Evolutionary conservation across 768 basidiomycete species (phyloP).

Genomic region (Tephrocybe sp.): DNA sequence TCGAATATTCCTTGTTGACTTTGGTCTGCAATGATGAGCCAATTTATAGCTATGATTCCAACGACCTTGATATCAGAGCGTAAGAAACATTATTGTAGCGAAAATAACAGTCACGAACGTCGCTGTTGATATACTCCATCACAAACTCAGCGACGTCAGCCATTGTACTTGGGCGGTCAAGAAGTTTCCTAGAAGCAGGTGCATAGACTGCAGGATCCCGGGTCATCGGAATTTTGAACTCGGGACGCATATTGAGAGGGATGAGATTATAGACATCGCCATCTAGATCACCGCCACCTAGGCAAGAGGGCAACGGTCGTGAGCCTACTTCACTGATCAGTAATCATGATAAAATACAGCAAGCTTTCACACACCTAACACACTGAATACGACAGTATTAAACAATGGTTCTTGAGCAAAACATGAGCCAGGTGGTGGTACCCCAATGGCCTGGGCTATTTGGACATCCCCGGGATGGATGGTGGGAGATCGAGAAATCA

Average conservation of each 20-base stretch:
- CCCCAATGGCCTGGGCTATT: conserved; percentile 58
- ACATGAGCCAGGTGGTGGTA: conserved; percentile 52
- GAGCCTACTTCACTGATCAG: conserved; percentile 35
- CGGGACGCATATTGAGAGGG: conserved; percentile 37
- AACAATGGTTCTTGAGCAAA: conserved; percentile 49
- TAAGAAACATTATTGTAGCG: not conserved
- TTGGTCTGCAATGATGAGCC: conserved; percentile 67
- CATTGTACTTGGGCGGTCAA: conserved; percentile 54
- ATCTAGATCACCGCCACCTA: conserved; percentile 73
- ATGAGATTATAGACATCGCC: conserved; percentile 62
- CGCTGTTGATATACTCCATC: conserved; percentile 65
- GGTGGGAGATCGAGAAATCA: conserved; percentile 65
- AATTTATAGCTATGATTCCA: conserved; percentile 61
- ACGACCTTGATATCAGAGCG: conserved; percentile 40
- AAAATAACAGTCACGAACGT: conserved; percentile 39
- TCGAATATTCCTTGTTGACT: conserved; percentile 46
- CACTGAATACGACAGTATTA: conserved; percentile 71
- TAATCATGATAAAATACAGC: not conserved
- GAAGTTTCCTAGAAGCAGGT: conserved; percentile 42
- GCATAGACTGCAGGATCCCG: conserved; percentile 47
- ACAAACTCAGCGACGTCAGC: conserved; percentile 69
- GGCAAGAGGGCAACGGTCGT: conserved; percentile 59
- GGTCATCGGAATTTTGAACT: conserved; percentile 26
- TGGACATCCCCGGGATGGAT: conserved; percentile 73
- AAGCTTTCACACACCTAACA: conserved; percentile 39